These are phyloP conservation scores for Polyporus tsugae DNA, from an alignment of 1,284 basidiomycete genomes.

Conservation along the genomic window DNA sequence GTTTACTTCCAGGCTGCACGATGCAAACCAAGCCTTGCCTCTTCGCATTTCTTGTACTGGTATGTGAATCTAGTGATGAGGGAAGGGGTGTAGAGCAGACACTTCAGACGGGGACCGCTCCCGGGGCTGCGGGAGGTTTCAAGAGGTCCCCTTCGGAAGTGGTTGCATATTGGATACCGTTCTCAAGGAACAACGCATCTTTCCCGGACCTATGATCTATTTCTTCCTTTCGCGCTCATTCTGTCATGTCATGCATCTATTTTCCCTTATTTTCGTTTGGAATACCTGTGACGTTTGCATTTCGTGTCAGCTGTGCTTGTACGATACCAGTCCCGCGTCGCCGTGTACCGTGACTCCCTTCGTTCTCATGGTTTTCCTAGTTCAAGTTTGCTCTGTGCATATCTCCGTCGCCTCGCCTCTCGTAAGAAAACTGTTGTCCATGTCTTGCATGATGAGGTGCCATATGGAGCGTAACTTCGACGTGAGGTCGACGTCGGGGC, in stretches of 20 bases:
- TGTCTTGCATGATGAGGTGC: neutral
- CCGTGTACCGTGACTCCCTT: neutral
- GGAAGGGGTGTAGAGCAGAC: neutral
- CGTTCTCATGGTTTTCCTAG: neutral
- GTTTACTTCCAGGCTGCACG: neutral
- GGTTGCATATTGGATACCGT: neutral
- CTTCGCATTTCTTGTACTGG: neutral
- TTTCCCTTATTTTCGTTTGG: neutral
- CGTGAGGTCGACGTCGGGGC: neutral
- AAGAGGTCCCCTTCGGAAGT: slow-evolving; percentile 11
- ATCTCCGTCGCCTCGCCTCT: neutral
- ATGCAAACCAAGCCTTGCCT: neutral
- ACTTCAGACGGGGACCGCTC: slow-evolving; percentile 7
- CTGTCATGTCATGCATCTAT: neutral
- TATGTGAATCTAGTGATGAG: neutral
- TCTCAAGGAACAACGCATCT: neutral
- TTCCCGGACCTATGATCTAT: neutral
- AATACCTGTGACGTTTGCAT: neutral
- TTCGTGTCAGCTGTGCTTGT: neutral
- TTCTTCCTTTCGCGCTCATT: neutral
- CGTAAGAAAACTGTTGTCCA: neutral
- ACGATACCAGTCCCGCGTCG: neutral
- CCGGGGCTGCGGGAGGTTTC: neutral
- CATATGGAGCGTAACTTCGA: neutral
- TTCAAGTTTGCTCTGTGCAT: neutral